Conservation (phyloP, 352 stramenopile species). For the Globisporangium cystogenes region DNA sequence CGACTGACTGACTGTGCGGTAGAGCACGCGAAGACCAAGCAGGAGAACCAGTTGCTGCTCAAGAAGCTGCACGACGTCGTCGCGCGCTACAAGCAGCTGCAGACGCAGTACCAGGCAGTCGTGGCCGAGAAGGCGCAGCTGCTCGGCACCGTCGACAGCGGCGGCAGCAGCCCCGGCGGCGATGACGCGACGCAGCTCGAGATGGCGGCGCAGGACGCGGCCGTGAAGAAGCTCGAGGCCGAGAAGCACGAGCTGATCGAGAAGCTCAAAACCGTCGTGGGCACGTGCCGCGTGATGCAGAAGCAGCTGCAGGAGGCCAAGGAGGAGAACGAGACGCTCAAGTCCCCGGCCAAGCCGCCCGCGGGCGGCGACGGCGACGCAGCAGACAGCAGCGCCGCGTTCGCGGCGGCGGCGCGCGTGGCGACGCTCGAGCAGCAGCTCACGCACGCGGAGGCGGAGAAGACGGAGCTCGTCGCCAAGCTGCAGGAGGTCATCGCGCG, state of each 20-base stretch:
- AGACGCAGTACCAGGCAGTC: conserved; percentile 40
- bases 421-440: conserved; percentile 30
- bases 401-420: conserved; percentile 18
- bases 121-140: conserved; percentile 21
- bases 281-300: conserved; percentile 60
- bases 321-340: conserved; percentile 45
- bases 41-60: conserved; percentile 51
- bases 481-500: conserved; percentile 41
- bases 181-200: conserved; percentile 7
- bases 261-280: conserved; percentile 72
- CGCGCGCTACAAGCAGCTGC: conserved; percentile 39
- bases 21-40: conserved; percentile 34
- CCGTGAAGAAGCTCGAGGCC: conserved; percentile 42
- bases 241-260: conserved; percentile 73
- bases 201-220: conserved; percentile 17
- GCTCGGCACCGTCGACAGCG: neutral
- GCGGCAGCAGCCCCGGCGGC: neutral
- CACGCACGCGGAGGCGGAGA: conserved; percentile 36
- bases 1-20: neutral
- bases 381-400: conserved; percentile 1
- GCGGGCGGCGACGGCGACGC: neutral
- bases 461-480: conserved; percentile 37
- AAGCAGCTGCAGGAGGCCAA: conserved; percentile 63
- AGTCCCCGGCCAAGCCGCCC: conserved; percentile 24
- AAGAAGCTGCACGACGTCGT: conserved; percentile 56